These are phyloP conservation scores for Cercospora janseana DNA, from an alignment of 2,329 filamentous ascomycete species.

Conservation along the genomic window DNA sequence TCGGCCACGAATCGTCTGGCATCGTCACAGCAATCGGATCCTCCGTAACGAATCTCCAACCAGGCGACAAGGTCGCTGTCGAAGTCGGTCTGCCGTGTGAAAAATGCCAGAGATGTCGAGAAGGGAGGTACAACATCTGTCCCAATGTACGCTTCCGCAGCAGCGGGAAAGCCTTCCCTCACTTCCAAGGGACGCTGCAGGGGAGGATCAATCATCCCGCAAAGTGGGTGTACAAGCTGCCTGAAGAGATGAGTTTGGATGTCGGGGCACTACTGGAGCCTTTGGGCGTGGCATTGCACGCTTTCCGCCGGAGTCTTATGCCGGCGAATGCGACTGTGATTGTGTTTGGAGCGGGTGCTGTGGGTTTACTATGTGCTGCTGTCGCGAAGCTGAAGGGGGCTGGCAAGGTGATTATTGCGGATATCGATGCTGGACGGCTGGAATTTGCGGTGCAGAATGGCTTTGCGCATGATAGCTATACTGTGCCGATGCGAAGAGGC, in stretches of 20 bases:
- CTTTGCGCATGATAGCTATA: conserved; percentile 49
- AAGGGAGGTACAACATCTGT: conserved; percentile 63
- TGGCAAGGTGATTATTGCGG: conserved; percentile 57
- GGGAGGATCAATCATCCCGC: conserved; percentile 62
- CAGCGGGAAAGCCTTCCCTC: conserved; percentile 60
- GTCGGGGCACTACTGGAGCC: conserved; percentile 61
- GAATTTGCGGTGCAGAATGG: conserved; percentile 54
- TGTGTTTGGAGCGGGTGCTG: conserved; percentile 61
- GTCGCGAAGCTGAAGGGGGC: conserved; percentile 56
- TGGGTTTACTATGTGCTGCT: conserved; percentile 59
- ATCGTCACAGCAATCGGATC: conserved; percentile 71
- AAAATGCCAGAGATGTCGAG: conserved; percentile 53
- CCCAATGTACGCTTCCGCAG: conserved; percentile 57
- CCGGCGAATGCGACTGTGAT: conserved; percentile 51
- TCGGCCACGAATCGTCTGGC: conserved; percentile 76
- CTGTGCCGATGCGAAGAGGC: conserved; percentile 48
- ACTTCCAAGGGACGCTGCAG: conserved; percentile 64
- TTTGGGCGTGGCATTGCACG: conserved; percentile 60
- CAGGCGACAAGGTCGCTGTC: conserved; percentile 83
- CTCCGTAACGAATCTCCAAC: conserved; percentile 50
- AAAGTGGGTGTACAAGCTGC: conserved; percentile 59
- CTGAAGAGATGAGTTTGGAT: conserved; percentile 52
- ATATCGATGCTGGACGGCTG: conserved; percentile 58
- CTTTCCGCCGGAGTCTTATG: conserved; percentile 53
- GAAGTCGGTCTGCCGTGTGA: conserved; percentile 89